Evolutionary conservation across 2,329 filamentous ascomycete genomes (phyloP).

Genomic region (Didymella pinodella): DNA sequence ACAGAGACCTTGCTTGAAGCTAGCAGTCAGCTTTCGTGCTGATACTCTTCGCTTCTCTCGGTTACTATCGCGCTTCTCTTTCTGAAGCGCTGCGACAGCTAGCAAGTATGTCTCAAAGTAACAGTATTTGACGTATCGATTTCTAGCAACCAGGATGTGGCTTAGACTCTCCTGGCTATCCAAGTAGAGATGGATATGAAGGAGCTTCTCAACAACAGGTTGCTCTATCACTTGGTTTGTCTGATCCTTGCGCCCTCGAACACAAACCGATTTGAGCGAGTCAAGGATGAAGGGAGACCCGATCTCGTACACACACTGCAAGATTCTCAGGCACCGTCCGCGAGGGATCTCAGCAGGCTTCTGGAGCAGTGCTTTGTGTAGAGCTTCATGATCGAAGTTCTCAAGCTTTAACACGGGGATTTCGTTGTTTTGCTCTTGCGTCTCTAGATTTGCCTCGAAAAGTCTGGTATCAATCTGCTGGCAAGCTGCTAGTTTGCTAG

Average conservation of each 20-base stretch:
- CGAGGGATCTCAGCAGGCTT: neutral
- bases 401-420: neutral
- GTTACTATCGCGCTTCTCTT: constrained; percentile 2
- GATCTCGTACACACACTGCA: neutral
- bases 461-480: too few relatives aligned
- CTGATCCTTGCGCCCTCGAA: neutral
- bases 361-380: neutral
- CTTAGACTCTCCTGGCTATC: constrained; percentile 1
- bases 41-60: neutral
- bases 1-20: neutral
- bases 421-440: neutral
- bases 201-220: constrained; percentile 1
- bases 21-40: neutral
- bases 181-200: constrained; percentile 10
- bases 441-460: neutral
- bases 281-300: neutral
- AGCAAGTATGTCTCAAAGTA: constrained; percentile 7
- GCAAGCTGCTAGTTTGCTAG: neutral
- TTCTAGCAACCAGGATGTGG: constrained; percentile 1
- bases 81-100: neutral
- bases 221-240: neutral
- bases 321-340: neutral
- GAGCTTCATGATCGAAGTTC: neutral
- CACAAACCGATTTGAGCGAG: neutral
- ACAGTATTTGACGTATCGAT: constrained; percentile 8